Base-by-base conservation (phyloP, 257 asterid species). In the Solanum boliviense region DNA sequence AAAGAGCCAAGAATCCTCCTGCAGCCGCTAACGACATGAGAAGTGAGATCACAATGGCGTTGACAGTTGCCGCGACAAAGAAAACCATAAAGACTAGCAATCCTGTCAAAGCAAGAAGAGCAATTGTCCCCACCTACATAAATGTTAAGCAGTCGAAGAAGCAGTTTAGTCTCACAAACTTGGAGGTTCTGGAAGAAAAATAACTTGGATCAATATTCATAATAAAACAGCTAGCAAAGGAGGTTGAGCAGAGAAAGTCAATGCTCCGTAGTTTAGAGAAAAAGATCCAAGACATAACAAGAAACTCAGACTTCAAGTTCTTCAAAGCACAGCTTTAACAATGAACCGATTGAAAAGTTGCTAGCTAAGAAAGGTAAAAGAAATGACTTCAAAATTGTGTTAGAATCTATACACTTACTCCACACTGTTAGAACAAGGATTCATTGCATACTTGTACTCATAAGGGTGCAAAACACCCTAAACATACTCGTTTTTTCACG, bases 1-100 rank as follows among this genome's bases (percentile, higher is more conserved):
- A 96, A 56, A 96, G 86, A 89, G 96, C 98, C 93, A 96, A 88
- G 93, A 96, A 95, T 86, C 98, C 98, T 76, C 99, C 99, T 9
- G 96, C 97, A 38, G 95, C 98, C 8, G 96, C 99, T 90, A 96
- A 86, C 58, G 98, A 93, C 91, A 93, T 82, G 7, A 95, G 94
- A 88, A 96, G 97, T 68, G 98, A 93, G 87, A 96, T 89, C 87
- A 94, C 91, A n/a, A 95, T 88, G 31, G 98, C 98, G 71, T 95
- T 96, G 87, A 93, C 12, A 36, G 98, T 96, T 58, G 98, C 97
- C 41, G 94, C 95, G 56, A 88, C 90, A 73, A 96, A 93, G 93
- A 96, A 95, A 32, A 94, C 89, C 95, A 92, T 87, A 89, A 95
- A 94, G 71, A 94, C 92, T 9, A 92, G 81, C 87, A 94, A 81